phyloP scores from a whole-genome alignment of 192 early-diverging fungal genomes.

The Powellomyces hirtus region DNA sequence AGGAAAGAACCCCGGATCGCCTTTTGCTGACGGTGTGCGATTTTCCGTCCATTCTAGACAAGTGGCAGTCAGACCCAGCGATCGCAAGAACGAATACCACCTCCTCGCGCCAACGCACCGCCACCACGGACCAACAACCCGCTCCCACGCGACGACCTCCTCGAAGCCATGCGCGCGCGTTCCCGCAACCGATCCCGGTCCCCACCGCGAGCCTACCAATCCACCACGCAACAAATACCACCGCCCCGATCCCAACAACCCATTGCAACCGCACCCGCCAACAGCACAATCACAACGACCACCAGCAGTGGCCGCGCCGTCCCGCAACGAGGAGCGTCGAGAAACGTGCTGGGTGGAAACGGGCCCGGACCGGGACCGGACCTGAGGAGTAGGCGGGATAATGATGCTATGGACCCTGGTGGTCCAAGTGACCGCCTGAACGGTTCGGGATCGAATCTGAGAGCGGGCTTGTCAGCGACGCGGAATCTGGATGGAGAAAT shows the following conservation, averaged over 20 bases:
- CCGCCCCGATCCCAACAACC: too few relatives aligned
- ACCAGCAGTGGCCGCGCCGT: neutral
- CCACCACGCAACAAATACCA: neutral
- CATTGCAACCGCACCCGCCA: neutral
- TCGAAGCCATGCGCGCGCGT: neutral
- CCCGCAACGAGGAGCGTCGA: neutral
- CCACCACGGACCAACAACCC: neutral
- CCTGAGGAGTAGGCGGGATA: too few relatives aligned
- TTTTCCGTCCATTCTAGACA: too few relatives aligned
- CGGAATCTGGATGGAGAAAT: too few relatives aligned
- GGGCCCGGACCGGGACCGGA: too few relatives aligned
- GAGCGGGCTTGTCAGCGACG: too few relatives aligned
- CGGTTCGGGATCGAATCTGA: too few relatives aligned
- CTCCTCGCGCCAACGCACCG: neutral
- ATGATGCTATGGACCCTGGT: too few relatives aligned
- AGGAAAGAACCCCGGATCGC: slow-evolving; percentile 31
- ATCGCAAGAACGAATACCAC: neutral
- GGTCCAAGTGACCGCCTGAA: too few relatives aligned
- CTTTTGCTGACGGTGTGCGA: too few relatives aligned
- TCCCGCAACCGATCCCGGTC: neutral
- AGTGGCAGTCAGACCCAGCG: too few relatives aligned
- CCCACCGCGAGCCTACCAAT: neutral
- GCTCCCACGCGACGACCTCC: neutral
- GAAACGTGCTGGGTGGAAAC: neutral
- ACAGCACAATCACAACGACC: neutral